Base-by-base conservation (phyloP, 768 basidiomycete species). In the Lentinula boryana region DNA sequence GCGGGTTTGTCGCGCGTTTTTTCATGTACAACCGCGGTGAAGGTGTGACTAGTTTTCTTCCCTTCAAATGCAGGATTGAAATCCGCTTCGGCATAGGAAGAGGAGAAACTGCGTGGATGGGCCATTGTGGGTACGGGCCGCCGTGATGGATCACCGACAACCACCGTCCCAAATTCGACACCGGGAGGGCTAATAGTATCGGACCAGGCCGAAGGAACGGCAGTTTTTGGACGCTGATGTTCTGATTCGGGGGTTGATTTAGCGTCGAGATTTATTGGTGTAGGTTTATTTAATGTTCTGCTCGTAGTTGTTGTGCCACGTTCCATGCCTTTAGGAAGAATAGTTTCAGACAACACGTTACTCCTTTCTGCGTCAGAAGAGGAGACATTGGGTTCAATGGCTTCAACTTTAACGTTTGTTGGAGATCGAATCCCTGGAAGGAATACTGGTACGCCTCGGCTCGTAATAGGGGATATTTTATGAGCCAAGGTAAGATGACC, bases 1-100 rank as follows among this genome's bases (percentile, higher is more conserved):
- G 69, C 58, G 0, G 74, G 68, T n/a, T 66, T 61, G 56, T 84
- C 83, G 4, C 76, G 73, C 31, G 82, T 75, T 65, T 81, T 85
- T 62, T 76, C 71, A 64, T 86, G 85, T 43, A 87, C 85, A 15
- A 85, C 80, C 27, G 85, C 83, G 52, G 72, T 77, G 70, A 86
- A 86, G 4, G 75, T 72, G 12, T 36, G 33, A 60, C 72, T 58
- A 65, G 65, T 57, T 46, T 58, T 67, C 9, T n/a, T 55, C 35
- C 10, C 35, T 33, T 32, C 40, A 23, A 43, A 43, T 54, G 62
- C 12, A 9, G 62, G 55, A 27, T 51, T 56, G 21, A 61, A 27
- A 23, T 52, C 35, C 13, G 53, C 7, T 12, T 56, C 62, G 15
- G 49, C 18, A 46, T 27, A 9, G 9, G 55, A 43, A 31, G 55